phyloP scores from a whole-genome alignment of 2,329 filamentous ascomycete genomes.

The Metarhizium guizhouense region DNA sequence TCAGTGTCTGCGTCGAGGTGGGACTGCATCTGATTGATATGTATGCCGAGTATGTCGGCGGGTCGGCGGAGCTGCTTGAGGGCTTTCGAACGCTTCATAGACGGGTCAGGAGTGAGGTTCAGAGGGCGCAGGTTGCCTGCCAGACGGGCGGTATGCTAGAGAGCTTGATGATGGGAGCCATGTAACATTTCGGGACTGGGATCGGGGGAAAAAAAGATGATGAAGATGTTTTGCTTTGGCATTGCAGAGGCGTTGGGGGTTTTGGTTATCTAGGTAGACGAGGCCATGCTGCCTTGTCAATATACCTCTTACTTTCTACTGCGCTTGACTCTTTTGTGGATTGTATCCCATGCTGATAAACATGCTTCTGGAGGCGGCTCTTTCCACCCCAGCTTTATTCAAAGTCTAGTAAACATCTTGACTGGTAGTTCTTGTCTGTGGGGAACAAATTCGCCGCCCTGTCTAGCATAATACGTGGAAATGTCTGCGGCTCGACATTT shows the following conservation, averaged over 20 bases:
- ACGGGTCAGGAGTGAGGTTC: constrained; percentile 67
- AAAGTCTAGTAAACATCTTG: no score
- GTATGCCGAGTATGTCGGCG: constrained; percentile 71
- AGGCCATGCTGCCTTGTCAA: no score
- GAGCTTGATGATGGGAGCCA: constrained; percentile 37
- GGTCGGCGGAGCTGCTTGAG: constrained; percentile 62
- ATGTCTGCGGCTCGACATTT: no score
- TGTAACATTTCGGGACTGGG: not conserved
- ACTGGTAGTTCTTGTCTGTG: no score
- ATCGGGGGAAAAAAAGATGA: not conserved
- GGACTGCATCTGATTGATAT: constrained; percentile 76
- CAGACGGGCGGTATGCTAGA: constrained; percentile 85
- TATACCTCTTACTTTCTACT: no score
- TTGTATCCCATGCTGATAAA: no score
- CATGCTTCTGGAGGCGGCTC: no score
- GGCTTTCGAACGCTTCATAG: constrained; percentile 60
- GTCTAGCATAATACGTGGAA: no score
- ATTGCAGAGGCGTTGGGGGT: constrained; percentile 9
- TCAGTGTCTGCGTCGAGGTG: constrained; percentile 74
- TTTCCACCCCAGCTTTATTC: no score
- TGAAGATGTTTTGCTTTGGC: not conserved
- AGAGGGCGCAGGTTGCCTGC: constrained; percentile 73
- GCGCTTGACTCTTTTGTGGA: no score
- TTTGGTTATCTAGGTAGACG: no score
- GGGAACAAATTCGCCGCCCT: no score